Conservation (phyloP, 2,329 filamentous ascomycete species). For the Zasmidium angulare region DNA sequence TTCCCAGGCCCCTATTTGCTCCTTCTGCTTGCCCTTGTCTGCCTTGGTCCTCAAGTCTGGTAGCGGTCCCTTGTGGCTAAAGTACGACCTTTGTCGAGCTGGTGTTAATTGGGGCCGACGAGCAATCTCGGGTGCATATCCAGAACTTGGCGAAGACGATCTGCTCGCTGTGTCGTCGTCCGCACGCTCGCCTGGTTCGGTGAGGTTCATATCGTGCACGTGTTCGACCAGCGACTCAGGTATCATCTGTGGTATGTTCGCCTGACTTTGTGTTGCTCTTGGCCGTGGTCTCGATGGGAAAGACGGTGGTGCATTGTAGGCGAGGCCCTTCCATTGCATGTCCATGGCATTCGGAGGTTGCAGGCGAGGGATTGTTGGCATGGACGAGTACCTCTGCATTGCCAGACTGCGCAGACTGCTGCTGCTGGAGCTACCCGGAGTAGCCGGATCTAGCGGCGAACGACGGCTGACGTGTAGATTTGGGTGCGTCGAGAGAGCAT, state of each 20-base stretch:
- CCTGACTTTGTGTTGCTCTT: background rate
- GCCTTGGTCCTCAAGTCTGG: background rate
- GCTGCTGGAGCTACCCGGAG: background rate
- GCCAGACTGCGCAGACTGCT: background rate
- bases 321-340: background rate
- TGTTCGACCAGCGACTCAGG: background rate
- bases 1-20: background rate
- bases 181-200: background rate
- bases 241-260: background rate
- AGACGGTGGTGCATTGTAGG: background rate
- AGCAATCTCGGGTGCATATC: background rate
- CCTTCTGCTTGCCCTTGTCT: slow-evolving; percentile 5
- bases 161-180: background rate
- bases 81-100: background rate
- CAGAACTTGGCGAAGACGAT: background rate
- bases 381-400: background rate
- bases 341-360: background rate
- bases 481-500: background rate
- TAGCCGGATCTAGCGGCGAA: background rate
- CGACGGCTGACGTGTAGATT: background rate
- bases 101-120: background rate
- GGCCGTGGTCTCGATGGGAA: background rate
- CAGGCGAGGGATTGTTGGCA: background rate
- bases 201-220: background rate
- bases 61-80: slow-evolving; percentile 3